phyloP scores from a whole-genome alignment of 2,329 filamentous ascomycete genomes.

The Diaporthe nobilis region DNA sequence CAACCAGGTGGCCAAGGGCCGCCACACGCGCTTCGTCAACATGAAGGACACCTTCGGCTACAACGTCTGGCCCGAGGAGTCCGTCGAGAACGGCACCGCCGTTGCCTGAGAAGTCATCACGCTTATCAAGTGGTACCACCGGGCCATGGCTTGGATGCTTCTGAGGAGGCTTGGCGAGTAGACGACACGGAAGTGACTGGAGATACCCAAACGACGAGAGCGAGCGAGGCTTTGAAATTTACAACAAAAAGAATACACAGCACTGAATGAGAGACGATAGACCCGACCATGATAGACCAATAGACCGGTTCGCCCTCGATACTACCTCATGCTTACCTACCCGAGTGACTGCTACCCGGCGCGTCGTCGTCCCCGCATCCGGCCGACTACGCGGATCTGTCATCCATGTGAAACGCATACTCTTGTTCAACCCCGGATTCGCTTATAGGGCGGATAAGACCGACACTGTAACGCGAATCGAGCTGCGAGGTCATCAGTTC shows the following conservation, averaged over 20 bases:
- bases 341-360: not conserved
- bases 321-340: not conserved
- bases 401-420: not conserved
- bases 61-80: constrained; percentile 76
- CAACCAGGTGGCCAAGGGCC: constrained; percentile 74
- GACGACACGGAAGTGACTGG: constrained; percentile 11
- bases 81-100: constrained; percentile 36
- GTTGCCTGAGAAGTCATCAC: constrained; percentile 23
- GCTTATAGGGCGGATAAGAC: not conserved
- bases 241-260: not conserved
- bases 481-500: too few relatives aligned
- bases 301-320: constrained; percentile 30
- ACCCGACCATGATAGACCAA: constrained; percentile 11
- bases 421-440: not conserved
- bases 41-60: constrained; percentile 87
- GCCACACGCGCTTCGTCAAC: constrained; percentile 81
- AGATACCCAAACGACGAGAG: constrained; percentile 36
- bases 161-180: constrained; percentile 23
- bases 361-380: constrained; percentile 2
- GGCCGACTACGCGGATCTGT: constrained; percentile 9
- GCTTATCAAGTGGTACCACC: constrained; percentile 11
- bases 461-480: not conserved
- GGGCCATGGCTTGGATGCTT: constrained; percentile 14
- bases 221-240: constrained; percentile 13
- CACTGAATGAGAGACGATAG: constrained; percentile 30